phyloP scores from a whole-genome alignment of 345 rosid genomes.

The Citrus reticulata region DNA sequence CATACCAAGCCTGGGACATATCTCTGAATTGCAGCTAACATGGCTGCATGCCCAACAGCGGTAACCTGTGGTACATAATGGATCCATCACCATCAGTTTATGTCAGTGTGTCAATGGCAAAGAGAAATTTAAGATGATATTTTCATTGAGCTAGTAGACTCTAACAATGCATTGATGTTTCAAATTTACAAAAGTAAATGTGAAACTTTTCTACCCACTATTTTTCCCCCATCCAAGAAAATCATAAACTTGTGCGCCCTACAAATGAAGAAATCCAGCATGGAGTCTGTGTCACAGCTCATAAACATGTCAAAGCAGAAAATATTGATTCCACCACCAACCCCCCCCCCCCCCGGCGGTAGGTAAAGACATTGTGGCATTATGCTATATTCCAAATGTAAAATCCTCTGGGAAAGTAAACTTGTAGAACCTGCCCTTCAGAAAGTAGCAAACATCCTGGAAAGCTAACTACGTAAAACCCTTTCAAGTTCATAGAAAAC shows the following conservation, averaged over 20 bases:
- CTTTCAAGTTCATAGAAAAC: background rate
- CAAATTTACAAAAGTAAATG: background rate
- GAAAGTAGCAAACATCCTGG: background rate
- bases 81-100: background rate
- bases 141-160: background rate
- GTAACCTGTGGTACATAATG: conserved; percentile 56
- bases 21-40: conserved; percentile 94
- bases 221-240: background rate
- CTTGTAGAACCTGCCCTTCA: background rate
- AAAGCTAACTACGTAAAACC: background rate
- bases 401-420: background rate
- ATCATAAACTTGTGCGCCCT: background rate
- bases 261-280: background rate
- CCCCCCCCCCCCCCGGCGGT: background rate
- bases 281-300: background rate
- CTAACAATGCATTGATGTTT: background rate
- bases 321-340: background rate
- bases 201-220: background rate
- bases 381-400: background rate
- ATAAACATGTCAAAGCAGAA: background rate
- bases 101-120: background rate
- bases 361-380: background rate
- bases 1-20: conserved; percentile 78
- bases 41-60: conserved; percentile 97
- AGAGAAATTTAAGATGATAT: background rate